These are phyloP conservation scores for Tremella fuciformis DNA, from an alignment of 768 basidiomycete genomes.

Conservation along the genomic window DNA sequence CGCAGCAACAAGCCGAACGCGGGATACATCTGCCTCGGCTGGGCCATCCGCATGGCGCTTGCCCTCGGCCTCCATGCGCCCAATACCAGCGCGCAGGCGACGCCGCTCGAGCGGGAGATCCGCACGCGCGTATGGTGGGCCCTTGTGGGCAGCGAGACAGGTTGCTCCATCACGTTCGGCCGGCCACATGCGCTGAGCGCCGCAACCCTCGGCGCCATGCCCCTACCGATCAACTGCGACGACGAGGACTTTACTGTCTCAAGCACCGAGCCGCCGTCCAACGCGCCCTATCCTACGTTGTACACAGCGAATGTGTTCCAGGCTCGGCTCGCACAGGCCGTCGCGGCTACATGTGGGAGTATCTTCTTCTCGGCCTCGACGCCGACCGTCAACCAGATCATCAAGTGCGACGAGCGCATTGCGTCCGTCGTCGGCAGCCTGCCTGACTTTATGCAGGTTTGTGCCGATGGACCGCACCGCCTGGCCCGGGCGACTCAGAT, in stretches of 20 bases:
- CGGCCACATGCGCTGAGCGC: conserved; percentile 18
- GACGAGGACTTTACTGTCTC: conserved; percentile 25
- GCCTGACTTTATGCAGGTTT: conserved; percentile 11
- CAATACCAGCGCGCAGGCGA: background rate
- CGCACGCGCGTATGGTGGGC: conserved; percentile 23
- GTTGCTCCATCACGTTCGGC: conserved; percentile 25
- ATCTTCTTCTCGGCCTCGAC: conserved; percentile 17
- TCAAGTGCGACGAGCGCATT: conserved; percentile 19
- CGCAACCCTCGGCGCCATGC: conserved; percentile 1
- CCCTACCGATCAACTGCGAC: conserved; percentile 20
- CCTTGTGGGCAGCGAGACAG: conserved; percentile 19
- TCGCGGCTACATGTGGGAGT: conserved; percentile 11
- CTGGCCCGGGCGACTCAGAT: conserved; percentile 14
- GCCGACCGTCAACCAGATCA: conserved; percentile 23
- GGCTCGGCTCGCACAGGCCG: conserved; percentile 14
- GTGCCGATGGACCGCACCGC: conserved; percentile 5
- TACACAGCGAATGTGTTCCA: conserved; percentile 25
- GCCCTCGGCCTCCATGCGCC: conserved; percentile 20
- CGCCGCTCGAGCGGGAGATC: conserved; percentile 19
- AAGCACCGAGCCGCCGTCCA: conserved; percentile 5
- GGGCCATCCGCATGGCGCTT: conserved; percentile 22
- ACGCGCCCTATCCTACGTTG: conserved; percentile 10
- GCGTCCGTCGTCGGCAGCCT: conserved; percentile 9
- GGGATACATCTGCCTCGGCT: conserved; percentile 22
- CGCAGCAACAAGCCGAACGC: conserved; percentile 24